Evolutionary conservation across 2,329 filamentous ascomycete species (phyloP).

Genomic region (Aphanocladium album): DNA sequence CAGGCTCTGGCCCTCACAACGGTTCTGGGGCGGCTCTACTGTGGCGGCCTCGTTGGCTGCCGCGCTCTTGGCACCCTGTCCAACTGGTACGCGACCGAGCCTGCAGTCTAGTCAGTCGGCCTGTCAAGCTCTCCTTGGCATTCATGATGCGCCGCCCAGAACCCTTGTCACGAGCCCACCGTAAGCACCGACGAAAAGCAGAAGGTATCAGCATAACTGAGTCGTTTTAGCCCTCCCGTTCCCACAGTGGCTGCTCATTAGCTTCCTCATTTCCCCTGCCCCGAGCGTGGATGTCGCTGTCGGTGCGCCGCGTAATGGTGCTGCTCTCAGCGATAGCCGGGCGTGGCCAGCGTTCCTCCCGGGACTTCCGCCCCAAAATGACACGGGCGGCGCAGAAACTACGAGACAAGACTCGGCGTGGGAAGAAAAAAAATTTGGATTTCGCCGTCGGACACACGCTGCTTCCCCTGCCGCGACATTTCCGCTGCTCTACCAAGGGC

Average conservation of each 20-base stretch:
- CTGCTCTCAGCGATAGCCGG: neutral
- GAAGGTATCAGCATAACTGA: neutral
- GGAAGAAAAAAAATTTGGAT: neutral
- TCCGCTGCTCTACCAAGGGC: neutral
- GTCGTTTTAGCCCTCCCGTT: neutral
- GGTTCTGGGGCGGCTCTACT: neutral
- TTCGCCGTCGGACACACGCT: neutral
- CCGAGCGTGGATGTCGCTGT: neutral
- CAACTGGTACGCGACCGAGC: constrained; percentile 3
- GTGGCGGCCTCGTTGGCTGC: neutral
- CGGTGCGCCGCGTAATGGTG: neutral
- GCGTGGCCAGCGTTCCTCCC: neutral
- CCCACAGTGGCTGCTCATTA: neutral
- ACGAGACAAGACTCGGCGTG: neutral
- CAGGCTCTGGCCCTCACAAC: neutral
- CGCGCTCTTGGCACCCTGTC: constrained; percentile 8
- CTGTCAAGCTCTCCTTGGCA: constrained; percentile 3
- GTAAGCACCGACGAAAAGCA: neutral
- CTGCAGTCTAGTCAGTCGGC: neutral
- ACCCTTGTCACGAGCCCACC: neutral
- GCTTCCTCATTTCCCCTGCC: neutral
- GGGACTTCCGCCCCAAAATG: neutral
- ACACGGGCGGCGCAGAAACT: neutral
- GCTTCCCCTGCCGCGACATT: neutral
- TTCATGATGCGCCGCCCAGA: neutral